phyloP scores from a whole-genome alignment of 75 land plant genomes.

The Selaginella tamariscina region DNA sequence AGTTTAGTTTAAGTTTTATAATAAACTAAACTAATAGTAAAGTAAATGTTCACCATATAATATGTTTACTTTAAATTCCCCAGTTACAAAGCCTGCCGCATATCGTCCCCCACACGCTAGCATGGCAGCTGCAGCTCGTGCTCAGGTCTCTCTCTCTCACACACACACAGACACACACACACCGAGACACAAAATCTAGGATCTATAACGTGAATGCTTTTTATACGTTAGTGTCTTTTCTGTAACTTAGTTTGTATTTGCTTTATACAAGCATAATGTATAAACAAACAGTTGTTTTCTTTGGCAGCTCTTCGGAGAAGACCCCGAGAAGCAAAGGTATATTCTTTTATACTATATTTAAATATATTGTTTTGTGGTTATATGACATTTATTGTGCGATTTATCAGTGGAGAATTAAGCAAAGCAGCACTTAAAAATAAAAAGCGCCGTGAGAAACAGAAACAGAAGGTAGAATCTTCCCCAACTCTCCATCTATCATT shows the following conservation, averaged over 20 bases:
- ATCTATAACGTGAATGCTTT: too few relatives aligned
- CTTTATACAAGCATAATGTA: constrained; percentile 30
- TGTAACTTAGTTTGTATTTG: constrained; percentile 54
- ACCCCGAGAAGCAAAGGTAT: background rate
- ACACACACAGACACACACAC: too few relatives aligned
- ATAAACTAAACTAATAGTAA: too few relatives aligned
- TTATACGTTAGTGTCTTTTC: too few relatives aligned
- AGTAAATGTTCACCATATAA: too few relatives aligned
- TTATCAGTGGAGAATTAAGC: constrained; percentile 21
- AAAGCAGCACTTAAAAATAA: constrained; percentile 30
- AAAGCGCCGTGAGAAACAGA: constrained; percentile 26
- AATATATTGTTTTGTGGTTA: background rate
- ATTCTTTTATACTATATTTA: background rate
- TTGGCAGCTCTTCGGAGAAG: constrained; percentile 13
- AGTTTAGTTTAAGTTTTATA: too few relatives aligned
- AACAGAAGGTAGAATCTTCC: constrained; percentile 11
- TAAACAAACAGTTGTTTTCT: background rate
- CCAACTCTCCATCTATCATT: background rate
- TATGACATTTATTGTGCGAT: background rate
- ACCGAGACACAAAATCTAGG: too few relatives aligned
- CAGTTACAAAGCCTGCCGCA: constrained; percentile 51
- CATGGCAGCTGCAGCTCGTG: constrained; percentile 51
- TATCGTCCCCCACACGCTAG: constrained; percentile 92
- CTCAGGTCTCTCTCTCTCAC: too few relatives aligned
- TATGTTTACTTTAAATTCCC: background rate